Evolutionary conservation across 306 rosid species (phyloP), one percentile per base, ranked within the genome.

Genomic region (Vicia sativa): DNA sequence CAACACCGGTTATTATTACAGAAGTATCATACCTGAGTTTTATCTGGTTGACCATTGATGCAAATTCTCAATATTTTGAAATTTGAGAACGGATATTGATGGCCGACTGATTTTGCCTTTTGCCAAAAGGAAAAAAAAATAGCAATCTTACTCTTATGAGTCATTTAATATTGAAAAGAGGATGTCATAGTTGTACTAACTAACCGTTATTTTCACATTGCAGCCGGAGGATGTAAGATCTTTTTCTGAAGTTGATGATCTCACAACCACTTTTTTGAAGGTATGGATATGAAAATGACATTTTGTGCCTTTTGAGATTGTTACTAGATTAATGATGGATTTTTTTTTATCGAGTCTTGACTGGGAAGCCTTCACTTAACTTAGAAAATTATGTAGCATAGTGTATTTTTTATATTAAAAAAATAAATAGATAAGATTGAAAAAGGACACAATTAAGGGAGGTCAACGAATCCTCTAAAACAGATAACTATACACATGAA

Each of bases 241-340:
- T 64, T 68, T 81, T 49, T 88, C 90, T 15, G 97, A 90, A 66
- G 63, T 88, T 76, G 99, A 93, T 71, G 96, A 90, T 80, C 87
- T 88, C 74, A 74, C 89, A 6, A 67, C 82, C 63, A 82, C 95
- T 34, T 93, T 93, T 84, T 81, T 83, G 29, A 86, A 90, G 99
- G 98, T 93, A 73, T 80, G 96, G 5, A 28, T 12, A 45, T 41
- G 16, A 65, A 65, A 55, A 37, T 43, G 43, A 37, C 23, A 70
- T 16, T 29, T 46, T 54, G 37, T 38, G 11, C 13, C 16, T 62
- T 53, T 74, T 42, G 45, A 15, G 23, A 65, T 26, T 34, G 1
- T 31, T 41, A 6, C 43, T 44, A 62, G 34, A 62, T 62, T 28
- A 37, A 59, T 45, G 39, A 26, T 19, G 5, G 45, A 65, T 73